These are phyloP conservation scores for Kodamaea kakaduensis DNA, from an alignment of 805 yeast species.

Conservation along the genomic window DNA sequence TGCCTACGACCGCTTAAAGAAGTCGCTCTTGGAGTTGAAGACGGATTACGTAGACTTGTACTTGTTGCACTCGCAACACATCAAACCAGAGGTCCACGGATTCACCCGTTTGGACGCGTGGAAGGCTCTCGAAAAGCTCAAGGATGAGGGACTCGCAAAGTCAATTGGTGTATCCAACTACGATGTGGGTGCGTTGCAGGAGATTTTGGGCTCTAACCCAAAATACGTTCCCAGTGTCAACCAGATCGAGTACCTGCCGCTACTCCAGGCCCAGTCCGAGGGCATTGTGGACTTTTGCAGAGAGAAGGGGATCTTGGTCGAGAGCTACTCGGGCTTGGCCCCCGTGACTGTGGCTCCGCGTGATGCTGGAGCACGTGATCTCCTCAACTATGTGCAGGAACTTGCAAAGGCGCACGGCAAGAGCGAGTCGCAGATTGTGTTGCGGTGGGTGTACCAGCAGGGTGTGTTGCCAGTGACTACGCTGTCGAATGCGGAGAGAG, in stretches of 20 bases:
- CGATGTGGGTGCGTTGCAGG: constrained; percentile 63
- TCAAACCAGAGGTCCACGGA: constrained; percentile 29
- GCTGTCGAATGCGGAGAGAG: constrained; percentile 63
- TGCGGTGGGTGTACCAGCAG: constrained; percentile 85
- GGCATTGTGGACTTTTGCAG: constrained; percentile 72
- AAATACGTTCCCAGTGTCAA: constrained; percentile 69
- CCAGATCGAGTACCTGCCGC: constrained; percentile 91
- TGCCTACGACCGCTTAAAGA: constrained; percentile 41
- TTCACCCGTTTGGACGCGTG: constrained; percentile 49
- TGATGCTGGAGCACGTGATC: constrained; percentile 59
- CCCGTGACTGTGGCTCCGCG: constrained; percentile 56
- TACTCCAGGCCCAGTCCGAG: constrained; percentile 69
- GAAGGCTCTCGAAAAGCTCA: constrained; percentile 69
- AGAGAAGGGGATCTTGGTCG: constrained; percentile 49
- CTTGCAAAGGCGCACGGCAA: constrained; percentile 55
- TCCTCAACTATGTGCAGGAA: constrained; percentile 42
- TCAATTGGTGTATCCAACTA: constrained; percentile 83
- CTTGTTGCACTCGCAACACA: constrained; percentile 46
- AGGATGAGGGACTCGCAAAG: constrained; percentile 59
- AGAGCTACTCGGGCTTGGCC: constrained; percentile 78
- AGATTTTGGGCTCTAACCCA: constrained; percentile 60
- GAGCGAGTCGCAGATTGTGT: constrained; percentile 62
- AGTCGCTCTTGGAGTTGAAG: constrained; percentile 35
- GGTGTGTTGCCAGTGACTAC: constrained; percentile 76
- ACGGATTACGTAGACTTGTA: constrained; percentile 50